phyloP scores from a whole-genome alignment of 345 rosid genomes.

The Populus euphratica region DNA sequence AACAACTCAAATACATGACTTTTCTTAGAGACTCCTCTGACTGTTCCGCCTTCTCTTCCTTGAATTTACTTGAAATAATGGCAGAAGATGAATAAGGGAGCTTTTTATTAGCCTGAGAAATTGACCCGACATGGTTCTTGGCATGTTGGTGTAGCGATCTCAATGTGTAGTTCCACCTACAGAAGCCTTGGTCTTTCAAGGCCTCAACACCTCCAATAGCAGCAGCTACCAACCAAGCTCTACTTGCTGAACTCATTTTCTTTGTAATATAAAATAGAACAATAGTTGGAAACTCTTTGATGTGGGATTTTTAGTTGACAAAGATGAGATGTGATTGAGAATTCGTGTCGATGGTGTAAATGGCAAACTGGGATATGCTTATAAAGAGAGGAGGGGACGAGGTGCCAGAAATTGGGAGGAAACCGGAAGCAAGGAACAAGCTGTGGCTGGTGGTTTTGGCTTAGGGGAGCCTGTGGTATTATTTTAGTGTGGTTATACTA shows the following conservation, averaged over 20 bases:
- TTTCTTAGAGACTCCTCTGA: constrained; percentile 15
- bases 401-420: background rate
- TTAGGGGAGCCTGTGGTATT: background rate
- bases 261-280: background rate
- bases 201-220: constrained; percentile 38
- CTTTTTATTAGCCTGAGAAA: constrained; percentile 8
- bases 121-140: constrained; percentile 18
- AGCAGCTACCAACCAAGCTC: constrained; percentile 37
- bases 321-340: too few relatives aligned
- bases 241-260: constrained; percentile 30
- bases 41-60: constrained; percentile 9
- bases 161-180: constrained; percentile 32
- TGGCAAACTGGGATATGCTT: background rate
- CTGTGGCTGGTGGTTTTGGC: background rate
- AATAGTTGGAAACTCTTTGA: background rate
- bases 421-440: background rate
- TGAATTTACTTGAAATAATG: background rate
- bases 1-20: constrained; percentile 21
- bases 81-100: constrained; percentile 14
- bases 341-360: background rate
- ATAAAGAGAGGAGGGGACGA: background rate
- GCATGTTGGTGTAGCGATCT: constrained; percentile 20
- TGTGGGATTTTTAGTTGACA: background rate
- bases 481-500: background rate
- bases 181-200: constrained; percentile 39